A percentile compares a stretch with the other conserved stretches of the same genome.
These are phyloP conservation scores for Globisporangium iwayamae DNA, from an alignment of 352 stramenopile genomes.

Conservation along the genomic window DNA sequence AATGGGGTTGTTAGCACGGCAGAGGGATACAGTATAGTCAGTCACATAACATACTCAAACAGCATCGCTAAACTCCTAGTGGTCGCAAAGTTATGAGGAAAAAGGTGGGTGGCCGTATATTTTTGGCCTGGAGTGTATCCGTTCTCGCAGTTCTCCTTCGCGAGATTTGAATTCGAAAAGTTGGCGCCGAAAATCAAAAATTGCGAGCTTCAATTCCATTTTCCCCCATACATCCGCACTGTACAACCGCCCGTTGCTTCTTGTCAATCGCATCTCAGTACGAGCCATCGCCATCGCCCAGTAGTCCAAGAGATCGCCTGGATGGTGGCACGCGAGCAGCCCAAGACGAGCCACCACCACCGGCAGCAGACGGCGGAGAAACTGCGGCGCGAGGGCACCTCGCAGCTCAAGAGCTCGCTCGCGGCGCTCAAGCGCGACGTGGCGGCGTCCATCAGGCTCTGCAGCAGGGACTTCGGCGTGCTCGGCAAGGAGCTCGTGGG, in stretches of 20 bases:
- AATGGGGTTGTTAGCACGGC: too few relatives aligned
- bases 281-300: background rate
- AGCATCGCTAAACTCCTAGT: too few relatives aligned
- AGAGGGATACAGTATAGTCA: too few relatives aligned
- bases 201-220: background rate
- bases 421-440: slow-evolving; percentile 58
- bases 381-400: slow-evolving; percentile 19
- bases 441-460: slow-evolving; percentile 61
- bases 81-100: too few relatives aligned
- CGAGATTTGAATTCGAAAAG: background rate
- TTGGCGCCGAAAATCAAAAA: slow-evolving; percentile 1
- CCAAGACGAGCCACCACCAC: background rate
- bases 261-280: too few relatives aligned
- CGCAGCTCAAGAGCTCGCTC: slow-evolving; percentile 41
- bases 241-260: background rate
- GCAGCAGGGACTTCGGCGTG: slow-evolving; percentile 63
- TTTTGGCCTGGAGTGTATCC: too few relatives aligned
- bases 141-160: too few relatives aligned
- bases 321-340: background rate
- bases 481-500: slow-evolving; percentile 57
- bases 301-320: background rate
- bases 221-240: background rate
- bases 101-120: too few relatives aligned
- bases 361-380: slow-evolving; percentile 3
- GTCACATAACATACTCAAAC: too few relatives aligned